Evolutionary conservation across 768 basidiomycete genomes (phyloP).

Genomic region (Baorangia bicolor): DNA sequence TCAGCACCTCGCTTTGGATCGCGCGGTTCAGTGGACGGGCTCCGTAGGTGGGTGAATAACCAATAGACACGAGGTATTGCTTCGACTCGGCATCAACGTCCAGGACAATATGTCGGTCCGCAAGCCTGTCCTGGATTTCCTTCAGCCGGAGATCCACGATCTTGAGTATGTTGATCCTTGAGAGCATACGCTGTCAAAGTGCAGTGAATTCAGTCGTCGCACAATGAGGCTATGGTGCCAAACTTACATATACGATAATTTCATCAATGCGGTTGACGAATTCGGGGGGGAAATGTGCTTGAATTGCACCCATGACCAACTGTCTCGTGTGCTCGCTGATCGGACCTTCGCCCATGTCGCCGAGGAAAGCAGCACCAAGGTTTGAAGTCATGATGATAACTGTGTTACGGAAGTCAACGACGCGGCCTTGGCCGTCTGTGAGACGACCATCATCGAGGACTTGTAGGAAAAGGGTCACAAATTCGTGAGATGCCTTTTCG

Average conservation of each 20-base stretch:
- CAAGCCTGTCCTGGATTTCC: conserved; percentile 82
- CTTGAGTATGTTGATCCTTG: conserved; percentile 67
- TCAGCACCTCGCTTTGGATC: conserved; percentile 90
- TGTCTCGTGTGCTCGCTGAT: conserved; percentile 58
- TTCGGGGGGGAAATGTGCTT: conserved; percentile 87
- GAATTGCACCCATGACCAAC: conserved; percentile 78
- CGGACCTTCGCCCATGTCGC: conserved; percentile 71
- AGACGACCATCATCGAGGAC: conserved; percentile 91
- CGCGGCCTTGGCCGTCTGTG: conserved; percentile 90
- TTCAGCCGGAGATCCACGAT: conserved; percentile 88
- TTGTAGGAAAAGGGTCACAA: conserved; percentile 72
- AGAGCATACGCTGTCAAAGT: conserved; percentile 67
- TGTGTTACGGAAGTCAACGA: conserved; percentile 86
- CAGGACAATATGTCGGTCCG: conserved; percentile 76
- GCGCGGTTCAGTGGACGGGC: conserved; percentile 90
- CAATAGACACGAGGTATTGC: conserved; percentile 69
- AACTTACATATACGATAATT: conserved; percentile 65
- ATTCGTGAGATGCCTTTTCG: conserved; percentile 84
- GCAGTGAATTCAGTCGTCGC: conserved; percentile 27
- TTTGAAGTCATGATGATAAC: conserved; percentile 97
- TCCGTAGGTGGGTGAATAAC: conserved; percentile 82
- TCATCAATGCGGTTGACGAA: conserved; percentile 91
- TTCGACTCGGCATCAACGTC: conserved; percentile 76
- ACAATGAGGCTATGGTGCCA: not conserved
- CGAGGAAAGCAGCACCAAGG: conserved; percentile 73